These are phyloP conservation scores for Ascochyta clinopodiicola DNA, from an alignment of 2,329 filamentous ascomycete genomes.

Conservation along the genomic window DNA sequence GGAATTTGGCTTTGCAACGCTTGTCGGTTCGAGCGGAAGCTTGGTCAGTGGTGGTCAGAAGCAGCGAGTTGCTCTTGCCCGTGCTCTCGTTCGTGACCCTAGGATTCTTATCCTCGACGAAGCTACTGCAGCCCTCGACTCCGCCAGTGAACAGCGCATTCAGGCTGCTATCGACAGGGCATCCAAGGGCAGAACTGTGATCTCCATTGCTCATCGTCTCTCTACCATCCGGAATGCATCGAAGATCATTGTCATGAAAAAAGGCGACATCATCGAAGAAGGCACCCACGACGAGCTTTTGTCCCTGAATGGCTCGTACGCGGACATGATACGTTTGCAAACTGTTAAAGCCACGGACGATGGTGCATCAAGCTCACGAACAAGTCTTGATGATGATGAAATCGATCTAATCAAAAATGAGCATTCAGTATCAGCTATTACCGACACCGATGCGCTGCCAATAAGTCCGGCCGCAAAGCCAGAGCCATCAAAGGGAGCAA, in stretches of 20 bases:
- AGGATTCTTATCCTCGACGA: slow-evolving; percentile 67
- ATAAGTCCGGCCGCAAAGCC: not conserved
- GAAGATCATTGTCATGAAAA: slow-evolving; percentile 50
- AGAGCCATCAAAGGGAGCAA: slow-evolving; percentile 17
- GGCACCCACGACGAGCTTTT: slow-evolving; percentile 45
- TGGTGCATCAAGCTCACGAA: slow-evolving; percentile 25
- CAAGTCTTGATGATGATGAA: slow-evolving; percentile 29
- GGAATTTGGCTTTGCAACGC: slow-evolving; percentile 56
- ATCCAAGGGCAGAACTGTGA: slow-evolving; percentile 44
- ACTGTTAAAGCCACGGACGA: slow-evolving; percentile 52
- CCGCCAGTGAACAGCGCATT: slow-evolving; percentile 63
- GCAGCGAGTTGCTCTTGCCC: slow-evolving; percentile 65
- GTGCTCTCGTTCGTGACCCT: slow-evolving; percentile 62
- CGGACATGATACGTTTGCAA: slow-evolving; percentile 58
- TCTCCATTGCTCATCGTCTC: slow-evolving; percentile 49
- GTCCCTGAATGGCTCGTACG: slow-evolving; percentile 52
- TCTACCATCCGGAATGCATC: slow-evolving; percentile 47
- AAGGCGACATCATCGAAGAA: slow-evolving; percentile 46
- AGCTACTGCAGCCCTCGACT: slow-evolving; percentile 67
- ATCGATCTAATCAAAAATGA: slow-evolving; percentile 30
- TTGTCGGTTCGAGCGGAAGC: slow-evolving; percentile 61
- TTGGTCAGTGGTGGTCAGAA: slow-evolving; percentile 65
- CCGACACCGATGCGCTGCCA: slow-evolving; percentile 14
- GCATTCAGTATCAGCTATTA: slow-evolving; percentile 20
- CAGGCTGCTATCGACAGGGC: slow-evolving; percentile 51